phyloP scores from a whole-genome alignment of 2,329 filamentous ascomycete genomes.

The Diplocarpon mali region DNA sequence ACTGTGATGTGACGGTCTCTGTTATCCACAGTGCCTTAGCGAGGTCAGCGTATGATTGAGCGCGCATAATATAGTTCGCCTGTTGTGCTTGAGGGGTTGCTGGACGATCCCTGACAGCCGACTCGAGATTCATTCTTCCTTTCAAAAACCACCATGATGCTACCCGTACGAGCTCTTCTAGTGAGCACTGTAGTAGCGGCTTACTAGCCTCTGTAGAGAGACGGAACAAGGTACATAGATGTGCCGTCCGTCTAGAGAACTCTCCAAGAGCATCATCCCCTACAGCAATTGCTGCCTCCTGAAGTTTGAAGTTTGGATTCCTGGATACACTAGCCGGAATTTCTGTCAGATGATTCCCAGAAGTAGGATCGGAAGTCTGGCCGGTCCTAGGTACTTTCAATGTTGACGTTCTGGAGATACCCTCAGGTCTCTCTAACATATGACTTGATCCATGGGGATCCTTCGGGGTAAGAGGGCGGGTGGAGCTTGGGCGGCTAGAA shows the following conservation, averaged over 20 bases:
- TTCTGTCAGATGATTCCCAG: conserved; percentile 4
- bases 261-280: conserved; percentile 54
- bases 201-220: conserved; percentile 65
- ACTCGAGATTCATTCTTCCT: conserved; percentile 66
- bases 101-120: conserved; percentile 54
- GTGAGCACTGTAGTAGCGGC: conserved; percentile 50
- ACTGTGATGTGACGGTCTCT: conserved; percentile 34
- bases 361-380: neutral
- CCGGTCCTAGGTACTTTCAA: conserved; percentile 1
- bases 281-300: conserved; percentile 19
- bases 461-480: conserved; percentile 8
- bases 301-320: conserved; percentile 15
- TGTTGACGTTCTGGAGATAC: neutral
- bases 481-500: conserved; percentile 6
- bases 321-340: conserved; percentile 7
- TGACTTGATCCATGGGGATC: conserved; percentile 1
- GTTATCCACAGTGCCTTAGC: conserved; percentile 80
- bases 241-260: conserved; percentile 60
- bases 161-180: conserved; percentile 59
- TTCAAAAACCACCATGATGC: conserved; percentile 85
- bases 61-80: conserved; percentile 43
- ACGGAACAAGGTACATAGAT: conserved; percentile 66
- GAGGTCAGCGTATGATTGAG: conserved; percentile 77
- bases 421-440: neutral
- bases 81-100: conserved; percentile 41